Evolutionary conservation across 495 filamentous ascomycete species (phyloP).

Genomic region (Aspergillus cristatus): DNA sequence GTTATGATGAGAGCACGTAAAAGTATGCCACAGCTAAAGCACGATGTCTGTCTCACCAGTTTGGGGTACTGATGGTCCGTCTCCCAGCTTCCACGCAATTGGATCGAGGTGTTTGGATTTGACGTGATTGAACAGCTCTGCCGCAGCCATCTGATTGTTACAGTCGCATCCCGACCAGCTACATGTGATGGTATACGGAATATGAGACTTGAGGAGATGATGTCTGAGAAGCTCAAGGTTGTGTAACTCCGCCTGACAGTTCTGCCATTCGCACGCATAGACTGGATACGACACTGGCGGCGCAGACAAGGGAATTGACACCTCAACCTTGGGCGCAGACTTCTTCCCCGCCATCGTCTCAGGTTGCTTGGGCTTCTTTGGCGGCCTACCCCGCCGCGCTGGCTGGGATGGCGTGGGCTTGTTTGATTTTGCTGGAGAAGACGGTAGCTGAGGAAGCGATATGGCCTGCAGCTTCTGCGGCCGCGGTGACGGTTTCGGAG

Average conservation of each 20-base stretch:
- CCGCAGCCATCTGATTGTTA: slow-evolving; percentile 16
- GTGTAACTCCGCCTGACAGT: slow-evolving; percentile 62
- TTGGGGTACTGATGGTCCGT: slow-evolving; percentile 46
- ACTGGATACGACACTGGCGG: slow-evolving; percentile 25
- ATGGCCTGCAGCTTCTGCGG: not conserved
- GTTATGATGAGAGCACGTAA: slow-evolving; percentile 2
- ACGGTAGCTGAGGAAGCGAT: no score
- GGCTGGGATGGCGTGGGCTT: no score
- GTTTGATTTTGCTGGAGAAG: no score
- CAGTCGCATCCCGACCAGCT: slow-evolving; percentile 24
- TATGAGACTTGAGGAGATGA: slow-evolving; percentile 53
- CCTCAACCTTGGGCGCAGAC: slow-evolving; percentile 7
- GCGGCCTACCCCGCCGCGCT: not conserved
- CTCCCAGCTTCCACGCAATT: slow-evolving; percentile 55
- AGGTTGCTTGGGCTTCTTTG: not conserved
- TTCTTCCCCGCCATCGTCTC: slow-evolving; percentile 1
- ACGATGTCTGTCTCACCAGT: slow-evolving; percentile 34
- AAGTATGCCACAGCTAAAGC: not conserved
- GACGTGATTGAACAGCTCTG: slow-evolving; percentile 51
- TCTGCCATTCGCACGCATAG: slow-evolving; percentile 54
- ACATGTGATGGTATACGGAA: slow-evolving; percentile 22
- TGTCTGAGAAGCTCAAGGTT: slow-evolving; percentile 61
- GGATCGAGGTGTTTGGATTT: slow-evolving; percentile 48
- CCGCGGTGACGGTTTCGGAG: not conserved
- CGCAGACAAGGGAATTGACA: not conserved